Evolutionary conservation across 2,329 filamentous ascomycete genomes (phyloP), one percentile per base, ranked within the genome.

Genomic region (Ophiocordyceps australis): DNA sequence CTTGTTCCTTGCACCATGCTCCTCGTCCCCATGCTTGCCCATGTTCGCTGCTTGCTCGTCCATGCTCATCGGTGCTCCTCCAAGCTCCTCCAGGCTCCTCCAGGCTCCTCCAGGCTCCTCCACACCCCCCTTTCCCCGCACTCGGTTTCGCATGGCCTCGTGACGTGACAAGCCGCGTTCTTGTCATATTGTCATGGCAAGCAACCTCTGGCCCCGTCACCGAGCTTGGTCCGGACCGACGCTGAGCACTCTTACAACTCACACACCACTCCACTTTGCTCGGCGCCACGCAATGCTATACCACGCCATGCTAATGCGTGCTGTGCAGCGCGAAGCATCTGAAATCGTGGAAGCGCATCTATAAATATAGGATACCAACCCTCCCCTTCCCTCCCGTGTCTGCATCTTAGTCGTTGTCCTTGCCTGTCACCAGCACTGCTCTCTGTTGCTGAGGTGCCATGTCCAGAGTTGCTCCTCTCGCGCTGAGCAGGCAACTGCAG

Each of bases 381-480:
- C 10, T 16, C 15, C 17, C 23, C 5, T n/a, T 18, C 12, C 23
- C 8, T 12, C 14, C 9, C 6, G 10, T n/a, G 5, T 14, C 12
- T n/a, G 5, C 11, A 23, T 13, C 21, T n/a, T 9, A 9, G 12
- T 23, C 12, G 12, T 5, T 10, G 15, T n/a, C n/a, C n/a, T n/a
- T n/a, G n/a, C n/a, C n/a, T n/a, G n/a, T n/a, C n/a, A n/a, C n/a
- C n/a, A n/a, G n/a, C n/a, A n/a, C n/a, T n/a, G n/a, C n/a, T n/a
- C n/a, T n/a, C n/a, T n/a, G n/a, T n/a, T n/a, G n/a, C n/a, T n/a
- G n/a, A n/a, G n/a, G n/a, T n/a, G n/a, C n/a, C 32, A 45, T 47
- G 43, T 45, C 38, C 28, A 35, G 38, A 29, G 28, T 43, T 19
- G 26, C 36, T 24, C n/a, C n/a, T n/a, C n/a, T n/a, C n/a, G n/a